These are phyloP conservation scores for Russula compacta DNA, from an alignment of 768 basidiomycete species.

Conservation along the genomic window DNA sequence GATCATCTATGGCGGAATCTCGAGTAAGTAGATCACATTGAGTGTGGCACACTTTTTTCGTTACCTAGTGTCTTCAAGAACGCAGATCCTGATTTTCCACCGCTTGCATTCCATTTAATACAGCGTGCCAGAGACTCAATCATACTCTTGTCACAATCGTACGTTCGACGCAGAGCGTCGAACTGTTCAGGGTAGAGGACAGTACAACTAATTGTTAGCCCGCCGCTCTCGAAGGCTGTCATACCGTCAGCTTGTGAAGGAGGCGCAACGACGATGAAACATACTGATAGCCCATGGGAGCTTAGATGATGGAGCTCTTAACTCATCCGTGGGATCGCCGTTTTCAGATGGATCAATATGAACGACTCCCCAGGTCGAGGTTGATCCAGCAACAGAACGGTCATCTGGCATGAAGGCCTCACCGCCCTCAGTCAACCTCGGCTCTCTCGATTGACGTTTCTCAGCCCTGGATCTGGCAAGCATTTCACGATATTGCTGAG, in stretches of 20 bases:
- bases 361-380: conserved; percentile 89
- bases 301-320: conserved; percentile 67
- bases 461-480: conserved; percentile 67
- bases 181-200: conserved; percentile 97
- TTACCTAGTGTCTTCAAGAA: conserved; percentile 92
- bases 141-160: conserved; percentile 90
- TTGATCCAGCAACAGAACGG: conserved; percentile 67
- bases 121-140: conserved; percentile 90
- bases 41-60: background rate
- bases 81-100: conserved; percentile 94
- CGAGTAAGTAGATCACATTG: background rate
- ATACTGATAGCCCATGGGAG: conserved; percentile 75
- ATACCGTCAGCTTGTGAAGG: conserved; percentile 10
- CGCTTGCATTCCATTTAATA: conserved; percentile 91
- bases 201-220: conserved; percentile 85
- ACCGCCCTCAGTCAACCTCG: conserved; percentile 49
- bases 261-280: conserved; percentile 23
- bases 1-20: conserved; percentile 59
- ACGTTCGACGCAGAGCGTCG: conserved; percentile 83
- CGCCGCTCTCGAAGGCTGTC: conserved; percentile 82
- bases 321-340: conserved; percentile 66
- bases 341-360: conserved; percentile 63
- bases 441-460: conserved; percentile 54
- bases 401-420: conserved; percentile 95
- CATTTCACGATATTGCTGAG: conserved; percentile 76